Conservation (phyloP, 1,284 basidiomycete species). For the Phellopilus nigrolimitatus region DNA sequence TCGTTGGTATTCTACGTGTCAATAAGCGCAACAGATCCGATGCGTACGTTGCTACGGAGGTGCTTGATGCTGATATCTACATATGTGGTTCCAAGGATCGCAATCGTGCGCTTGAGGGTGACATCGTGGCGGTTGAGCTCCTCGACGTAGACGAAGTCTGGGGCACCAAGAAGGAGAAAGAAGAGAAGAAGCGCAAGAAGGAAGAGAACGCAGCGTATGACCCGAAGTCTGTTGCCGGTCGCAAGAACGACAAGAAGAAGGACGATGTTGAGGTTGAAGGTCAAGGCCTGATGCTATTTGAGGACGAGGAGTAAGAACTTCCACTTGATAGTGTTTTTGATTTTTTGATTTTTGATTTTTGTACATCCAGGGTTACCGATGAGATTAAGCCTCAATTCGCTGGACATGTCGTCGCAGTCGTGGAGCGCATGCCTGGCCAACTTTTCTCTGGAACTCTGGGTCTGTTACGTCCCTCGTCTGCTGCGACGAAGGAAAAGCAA, state of each 20-base stretch:
- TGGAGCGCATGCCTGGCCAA: constrained; percentile 98
- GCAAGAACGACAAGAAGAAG: constrained; percentile 99
- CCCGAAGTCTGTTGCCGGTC: constrained; percentile 64
- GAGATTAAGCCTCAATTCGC: constrained; percentile 94
- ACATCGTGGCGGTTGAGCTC: constrained; percentile 97
- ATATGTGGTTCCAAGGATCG: constrained; percentile 98
- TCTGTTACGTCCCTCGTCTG: constrained; percentile 92
- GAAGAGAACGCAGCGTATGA: constrained; percentile 96
- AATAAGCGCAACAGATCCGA: constrained; percentile 99
- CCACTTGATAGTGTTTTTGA: constrained; percentile 7
- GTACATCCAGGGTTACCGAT: constrained; percentile 74
- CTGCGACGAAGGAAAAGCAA: constrained; percentile 99
- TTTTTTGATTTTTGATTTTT: constrained; percentile 21
- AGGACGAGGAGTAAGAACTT: constrained; percentile 83
- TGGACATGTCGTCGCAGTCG: constrained; percentile 97
- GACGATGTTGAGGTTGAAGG: constrained; percentile 99
- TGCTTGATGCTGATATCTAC: constrained; percentile 98
- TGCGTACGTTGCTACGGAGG: constrained; percentile 99
- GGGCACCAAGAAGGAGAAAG: constrained; percentile 99
- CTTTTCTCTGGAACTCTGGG: constrained; percentile 97
- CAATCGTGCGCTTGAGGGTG: constrained; percentile 96
- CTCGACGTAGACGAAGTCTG: constrained; percentile 98
- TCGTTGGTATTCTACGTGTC: constrained; percentile 95
- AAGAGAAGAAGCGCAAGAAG: constrained; percentile 99
- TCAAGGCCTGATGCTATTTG: constrained; percentile 92